Evolutionary conservation across 345 rosid genomes (phyloP).

Genomic region (Zanthoxylum bungeanum): DNA sequence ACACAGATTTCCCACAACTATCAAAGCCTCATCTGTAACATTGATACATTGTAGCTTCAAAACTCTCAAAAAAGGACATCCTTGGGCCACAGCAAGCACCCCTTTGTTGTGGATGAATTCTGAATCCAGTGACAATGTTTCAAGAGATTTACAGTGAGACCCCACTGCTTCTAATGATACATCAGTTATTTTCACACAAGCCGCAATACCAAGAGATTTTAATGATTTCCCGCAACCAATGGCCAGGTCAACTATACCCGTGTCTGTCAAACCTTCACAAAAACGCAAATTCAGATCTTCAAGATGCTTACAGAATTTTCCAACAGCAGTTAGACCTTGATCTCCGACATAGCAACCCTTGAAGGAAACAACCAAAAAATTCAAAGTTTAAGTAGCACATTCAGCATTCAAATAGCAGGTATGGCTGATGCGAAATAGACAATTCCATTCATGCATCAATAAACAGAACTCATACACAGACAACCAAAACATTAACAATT

Average conservation of each 20-base stretch:
- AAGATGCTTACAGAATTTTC: constrained; percentile 65
- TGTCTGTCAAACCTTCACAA: constrained; percentile 85
- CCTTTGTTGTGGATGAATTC: constrained; percentile 71
- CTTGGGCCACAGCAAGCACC: constrained; percentile 66
- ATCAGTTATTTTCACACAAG: constrained; percentile 78
- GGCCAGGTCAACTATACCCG: constrained; percentile 64
- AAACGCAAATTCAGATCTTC: constrained; percentile 78
- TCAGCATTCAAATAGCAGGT: neutral
- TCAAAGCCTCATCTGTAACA: constrained; percentile 71
- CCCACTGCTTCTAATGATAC: constrained; percentile 72
- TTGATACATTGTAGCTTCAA: constrained; percentile 77
- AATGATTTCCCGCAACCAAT: constrained; percentile 60
- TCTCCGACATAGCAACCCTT: constrained; percentile 94
- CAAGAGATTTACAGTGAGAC: constrained; percentile 58
- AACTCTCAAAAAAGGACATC: constrained; percentile 59
- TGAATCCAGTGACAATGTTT: constrained; percentile 72
- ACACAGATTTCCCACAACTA: constrained; percentile 58
- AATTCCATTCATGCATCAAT: constrained; percentile 3
- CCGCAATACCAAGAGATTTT: constrained; percentile 79
- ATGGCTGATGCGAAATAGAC: neutral
- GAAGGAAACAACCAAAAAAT: constrained; percentile 8
- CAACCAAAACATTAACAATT: neutral
- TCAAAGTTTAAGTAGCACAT: neutral
- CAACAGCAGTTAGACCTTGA: constrained; percentile 72
- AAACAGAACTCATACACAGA: neutral